Base-by-base conservation (phyloP, 768 basidiomycete species). In the Suillus subluteus region DNA sequence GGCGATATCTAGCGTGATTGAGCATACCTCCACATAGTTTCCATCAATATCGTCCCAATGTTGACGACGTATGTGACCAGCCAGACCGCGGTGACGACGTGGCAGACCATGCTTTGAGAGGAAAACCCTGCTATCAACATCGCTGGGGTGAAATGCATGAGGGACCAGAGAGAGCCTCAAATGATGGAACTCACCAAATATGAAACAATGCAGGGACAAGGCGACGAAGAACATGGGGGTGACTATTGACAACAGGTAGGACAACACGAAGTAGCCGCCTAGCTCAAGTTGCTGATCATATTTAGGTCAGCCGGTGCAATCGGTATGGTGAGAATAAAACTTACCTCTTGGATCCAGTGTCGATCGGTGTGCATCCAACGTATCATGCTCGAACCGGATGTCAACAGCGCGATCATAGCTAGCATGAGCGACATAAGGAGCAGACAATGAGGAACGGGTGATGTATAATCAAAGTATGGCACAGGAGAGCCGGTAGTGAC, bases 291-390 rank as follows among this genome's bases (percentile, higher is more conserved):
- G 26, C 50, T 52, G 16, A 16, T 30, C 2, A 26, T 50, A 50
- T 15, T 3, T 30, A 15, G 15, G 50, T 52, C 26, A 52, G 26
- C 1, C 1, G 15, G 26, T 8, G 7, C 3, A 30, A 9, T 3
- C 0, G 7, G 50, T 3, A 26, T 11, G 1, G 6, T 13, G 12
- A 8, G 3, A 30, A 30, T 52, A 0, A 16, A 0, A 1, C 50
- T 52, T 9, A 52, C 50, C 7, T 52, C 26, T 52, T 16, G 50
- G 30, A 26, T 16, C 50, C 26, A 52, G 7, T 52, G 26, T 3
- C 50, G 52, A 30, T 54, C 26, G 26, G 26, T 4, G 52, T 54
- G 26, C 0, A 54, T 1, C 52, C 52, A 54, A 4, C 26, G 26
- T 30, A 54, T 16, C 30, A 54, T 54, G 26, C 23, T 54, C 7